Conservation (phyloP, 2,329 filamentous ascomycete species). For the Pyricularia pennisetigena region DNA sequence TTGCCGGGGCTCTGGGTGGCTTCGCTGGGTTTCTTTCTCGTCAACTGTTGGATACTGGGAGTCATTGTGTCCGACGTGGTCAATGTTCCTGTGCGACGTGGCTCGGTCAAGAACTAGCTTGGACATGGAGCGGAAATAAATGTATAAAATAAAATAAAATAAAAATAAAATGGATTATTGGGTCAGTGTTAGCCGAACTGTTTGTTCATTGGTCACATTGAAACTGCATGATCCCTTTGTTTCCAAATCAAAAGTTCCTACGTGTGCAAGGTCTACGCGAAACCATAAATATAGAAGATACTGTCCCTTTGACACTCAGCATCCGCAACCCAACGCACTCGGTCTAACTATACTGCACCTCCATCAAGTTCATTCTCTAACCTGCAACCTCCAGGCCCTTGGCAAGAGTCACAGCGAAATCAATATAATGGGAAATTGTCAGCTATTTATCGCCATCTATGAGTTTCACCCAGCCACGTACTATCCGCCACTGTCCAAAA, state of each 20-base stretch:
- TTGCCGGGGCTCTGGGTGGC: conserved; percentile 73
- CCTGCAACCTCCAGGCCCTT: neutral
- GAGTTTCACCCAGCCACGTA: neutral
- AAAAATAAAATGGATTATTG: neutral
- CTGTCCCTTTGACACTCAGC: no score
- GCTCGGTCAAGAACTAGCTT: neutral
- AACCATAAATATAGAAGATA: no score
- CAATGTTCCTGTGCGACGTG: neutral
- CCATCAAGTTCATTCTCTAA: neutral
- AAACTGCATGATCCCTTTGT: neutral
- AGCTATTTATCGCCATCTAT: neutral
- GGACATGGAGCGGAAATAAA: no score
- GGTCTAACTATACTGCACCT: no score
- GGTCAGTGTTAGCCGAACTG: neutral
- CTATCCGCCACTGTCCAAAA: neutral
- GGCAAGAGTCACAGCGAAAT: neutral
- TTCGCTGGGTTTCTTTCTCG: conserved; percentile 68
- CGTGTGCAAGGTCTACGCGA: neutral
- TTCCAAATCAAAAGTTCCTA: neutral
- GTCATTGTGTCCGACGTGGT: conserved; percentile 61
- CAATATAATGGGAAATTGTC: neutral
- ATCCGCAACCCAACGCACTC: no score
- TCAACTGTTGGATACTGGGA: conserved; percentile 82
- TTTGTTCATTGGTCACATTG: neutral
- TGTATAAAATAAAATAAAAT: no score